These are phyloP conservation scores for Dichotomocladium elegans DNA, from an alignment of 371 early-diverging fungal species.

Conservation along the genomic window DNA sequence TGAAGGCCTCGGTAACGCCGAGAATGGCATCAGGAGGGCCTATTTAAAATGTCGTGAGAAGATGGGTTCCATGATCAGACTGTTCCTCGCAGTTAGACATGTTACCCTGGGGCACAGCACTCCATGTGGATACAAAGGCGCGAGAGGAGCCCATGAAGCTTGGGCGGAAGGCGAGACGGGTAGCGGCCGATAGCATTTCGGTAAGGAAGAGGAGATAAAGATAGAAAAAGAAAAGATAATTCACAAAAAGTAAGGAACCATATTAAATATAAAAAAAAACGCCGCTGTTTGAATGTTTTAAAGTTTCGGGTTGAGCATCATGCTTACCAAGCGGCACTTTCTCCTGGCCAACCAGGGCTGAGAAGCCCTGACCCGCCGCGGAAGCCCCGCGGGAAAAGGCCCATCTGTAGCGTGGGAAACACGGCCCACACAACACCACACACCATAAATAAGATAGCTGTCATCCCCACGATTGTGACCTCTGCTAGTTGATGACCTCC, in stretches of 20 bases:
- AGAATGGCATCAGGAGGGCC: conserved; percentile 97
- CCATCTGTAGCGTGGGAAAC: too few relatives aligned
- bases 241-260: neutral
- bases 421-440: too few relatives aligned
- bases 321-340: too few relatives aligned
- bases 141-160: conserved; percentile 47
- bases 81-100: neutral
- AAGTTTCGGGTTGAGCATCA: too few relatives aligned
- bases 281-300: too few relatives aligned
- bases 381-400: too few relatives aligned
- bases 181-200: conserved; percentile 47
- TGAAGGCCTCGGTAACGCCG: conserved; percentile 95
- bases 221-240: conserved; percentile 7
- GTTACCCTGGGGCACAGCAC: conserved; percentile 71
- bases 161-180: conserved; percentile 39
- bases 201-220: conserved; percentile 9
- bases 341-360: too few relatives aligned
- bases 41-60: conserved; percentile 11
- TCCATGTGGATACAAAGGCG: conserved; percentile 68
- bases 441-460: too few relatives aligned
- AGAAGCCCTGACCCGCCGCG: too few relatives aligned
- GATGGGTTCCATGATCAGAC: neutral
- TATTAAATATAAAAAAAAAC: too few relatives aligned
- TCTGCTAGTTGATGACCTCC: too few relatives aligned
- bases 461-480: too few relatives aligned